Conservation (phyloP, 257 asterid species). For the Nicotiana knightiana region DNA sequence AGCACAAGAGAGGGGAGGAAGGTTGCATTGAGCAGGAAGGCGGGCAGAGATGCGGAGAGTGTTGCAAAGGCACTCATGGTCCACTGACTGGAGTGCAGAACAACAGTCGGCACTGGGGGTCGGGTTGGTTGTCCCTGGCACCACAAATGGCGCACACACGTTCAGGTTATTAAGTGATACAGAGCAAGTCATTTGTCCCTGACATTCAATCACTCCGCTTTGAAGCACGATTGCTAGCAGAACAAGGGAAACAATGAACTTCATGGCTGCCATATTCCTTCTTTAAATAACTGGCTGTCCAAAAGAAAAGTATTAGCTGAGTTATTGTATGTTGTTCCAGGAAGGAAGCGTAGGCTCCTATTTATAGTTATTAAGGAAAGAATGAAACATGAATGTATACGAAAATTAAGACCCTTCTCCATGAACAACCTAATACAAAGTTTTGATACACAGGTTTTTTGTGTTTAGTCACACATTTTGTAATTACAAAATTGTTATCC, state of each 20-base stretch:
- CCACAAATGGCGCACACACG: constrained; percentile 22
- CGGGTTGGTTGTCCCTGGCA: constrained; percentile 14
- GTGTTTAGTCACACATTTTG: not conserved
- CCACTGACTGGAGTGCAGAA: constrained; percentile 20
- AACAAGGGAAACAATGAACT: constrained; percentile 10
- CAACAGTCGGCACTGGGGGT: constrained; percentile 29
- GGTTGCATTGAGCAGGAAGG: constrained; percentile 51
- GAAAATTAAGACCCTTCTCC: not conserved
- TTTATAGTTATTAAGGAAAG: not conserved
- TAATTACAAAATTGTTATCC: too few relatives aligned
- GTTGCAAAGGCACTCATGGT: constrained; percentile 36
- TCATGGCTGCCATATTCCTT: constrained; percentile 20
- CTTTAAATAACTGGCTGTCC: not conserved
- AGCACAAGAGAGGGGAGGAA: constrained; percentile 37
- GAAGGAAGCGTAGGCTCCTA: not conserved
- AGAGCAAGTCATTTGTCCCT: constrained; percentile 29
- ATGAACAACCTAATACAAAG: constrained; percentile 30
- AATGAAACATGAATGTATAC: not conserved
- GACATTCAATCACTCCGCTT: constrained; percentile 1
- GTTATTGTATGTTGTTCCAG: not conserved
- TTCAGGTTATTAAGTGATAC: constrained; percentile 34
- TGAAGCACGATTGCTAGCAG: not conserved
- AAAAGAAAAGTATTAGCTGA: not conserved
- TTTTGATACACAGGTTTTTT: constrained; percentile 3
- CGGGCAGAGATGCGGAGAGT: constrained; percentile 36